Evolutionary conservation across 257 asterid genomes (phyloP).

Genomic region (Solanum sparsipilum): DNA sequence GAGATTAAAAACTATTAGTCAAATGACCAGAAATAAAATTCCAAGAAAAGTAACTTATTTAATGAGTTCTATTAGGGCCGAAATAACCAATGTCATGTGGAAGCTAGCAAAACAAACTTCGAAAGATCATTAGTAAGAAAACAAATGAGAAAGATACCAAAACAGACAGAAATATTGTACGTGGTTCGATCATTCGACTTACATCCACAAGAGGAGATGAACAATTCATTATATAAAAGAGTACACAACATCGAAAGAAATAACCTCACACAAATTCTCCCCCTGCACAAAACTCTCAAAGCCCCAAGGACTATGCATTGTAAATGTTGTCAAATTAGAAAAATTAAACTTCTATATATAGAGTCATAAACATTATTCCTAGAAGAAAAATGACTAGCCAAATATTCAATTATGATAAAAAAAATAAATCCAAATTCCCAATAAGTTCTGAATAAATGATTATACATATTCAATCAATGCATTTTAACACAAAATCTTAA

Average conservation of each 20-base stretch:
- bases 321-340: background rate
- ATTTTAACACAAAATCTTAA: background rate
- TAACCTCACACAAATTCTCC: background rate
- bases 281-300: background rate
- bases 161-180: fast-evolving
- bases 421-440: background rate
- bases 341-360: no score
- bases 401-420: background rate
- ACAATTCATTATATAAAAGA: no score
- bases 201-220: no score
- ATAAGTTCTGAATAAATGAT: background rate
- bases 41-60: background rate
- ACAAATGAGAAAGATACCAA: fast-evolving
- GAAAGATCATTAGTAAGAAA: no score
- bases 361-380: no score
- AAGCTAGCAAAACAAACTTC: no score
- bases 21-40: background rate
- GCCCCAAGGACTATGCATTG: background rate
- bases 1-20: background rate
- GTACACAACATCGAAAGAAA: background rate
- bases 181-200: fast-evolving
- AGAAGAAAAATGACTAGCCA: no score
- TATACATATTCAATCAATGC: background rate
- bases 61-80: background rate
- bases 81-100: background rate